Evolutionary conservation across 2,329 filamentous ascomycete species (phyloP), one percentile per base, ranked within the genome.

Genomic region (Tolypocladium endophyticum): DNA sequence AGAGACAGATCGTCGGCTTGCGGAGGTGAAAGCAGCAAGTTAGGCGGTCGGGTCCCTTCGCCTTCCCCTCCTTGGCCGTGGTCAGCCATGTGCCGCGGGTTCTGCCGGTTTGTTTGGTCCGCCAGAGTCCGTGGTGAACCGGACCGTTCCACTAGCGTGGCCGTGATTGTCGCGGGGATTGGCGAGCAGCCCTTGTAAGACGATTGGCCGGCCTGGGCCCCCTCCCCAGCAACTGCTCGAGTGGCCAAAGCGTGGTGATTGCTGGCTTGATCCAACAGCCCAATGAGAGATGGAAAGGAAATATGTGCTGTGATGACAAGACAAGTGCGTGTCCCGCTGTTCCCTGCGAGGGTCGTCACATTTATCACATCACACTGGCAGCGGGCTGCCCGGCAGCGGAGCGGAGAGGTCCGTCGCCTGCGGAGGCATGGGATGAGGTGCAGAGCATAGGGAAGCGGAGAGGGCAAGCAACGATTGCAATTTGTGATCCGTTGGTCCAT

Each of bases 111-210:
- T 54, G 50, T 20, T 33, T 54, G 20, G 50, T 36, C 50, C 50
- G 50, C 12, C 20, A 54, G 11, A 18, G 50, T 53, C 50, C 11
- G 20, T 28, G 30, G 14, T 56, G 59, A 64, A 59, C 66, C 67
- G 67, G 68, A 63, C 68, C 68, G 68, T 70, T 59, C 68, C 68
- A 68, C 61, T 66, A 65, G 65, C 60, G 63, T 60, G 58, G 55
- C 67, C 61, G 59, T 57, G 20, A 52, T 35, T 58, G 56, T 55
- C 56, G 59, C 57, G 59, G 60, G 61, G 41, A 50, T 59, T 58
- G 59, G 60, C 53, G 41, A 60, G 47, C 41, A 25, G 45, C 59
- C 61, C 58, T 64, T 65, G 60, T 55, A 35, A 57, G 56, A 54
- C 62, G 60, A 67, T 70, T 67, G 64, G 65, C 54, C 59, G 57